Evolutionary conservation across 2,329 filamentous ascomycete genomes (phyloP).

Genomic region (Sarocladium oryzae): DNA sequence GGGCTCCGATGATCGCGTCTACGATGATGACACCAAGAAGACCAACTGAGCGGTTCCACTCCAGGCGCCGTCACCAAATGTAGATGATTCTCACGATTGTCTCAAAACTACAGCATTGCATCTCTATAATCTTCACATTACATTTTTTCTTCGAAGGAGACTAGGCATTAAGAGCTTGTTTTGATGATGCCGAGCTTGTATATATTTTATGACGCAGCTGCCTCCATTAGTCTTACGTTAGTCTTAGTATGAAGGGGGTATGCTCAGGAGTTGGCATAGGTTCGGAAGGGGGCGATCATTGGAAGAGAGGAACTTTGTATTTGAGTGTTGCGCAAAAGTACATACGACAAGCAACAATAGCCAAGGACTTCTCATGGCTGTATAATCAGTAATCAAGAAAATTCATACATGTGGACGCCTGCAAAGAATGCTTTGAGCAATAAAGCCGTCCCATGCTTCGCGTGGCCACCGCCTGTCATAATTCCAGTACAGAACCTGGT

Average conservation of each 20-base stretch:
- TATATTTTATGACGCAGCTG: not conserved
- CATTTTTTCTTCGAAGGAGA: not conserved
- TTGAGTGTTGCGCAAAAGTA: not conserved
- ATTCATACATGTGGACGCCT: too few relatives aligned
- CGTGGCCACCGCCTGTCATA: too few relatives aligned
- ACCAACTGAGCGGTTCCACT: constrained; percentile 15
- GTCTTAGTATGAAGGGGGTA: not conserved
- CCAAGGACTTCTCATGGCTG: too few relatives aligned
- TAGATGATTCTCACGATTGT: not conserved
- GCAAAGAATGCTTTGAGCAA: too few relatives aligned
- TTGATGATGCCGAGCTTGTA: not conserved
- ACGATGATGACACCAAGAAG: constrained; percentile 40
- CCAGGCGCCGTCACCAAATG: not conserved
- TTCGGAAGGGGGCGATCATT: too few relatives aligned
- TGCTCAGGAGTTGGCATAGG: not conserved
- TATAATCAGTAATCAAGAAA: too few relatives aligned
- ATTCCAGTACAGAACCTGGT: too few relatives aligned
- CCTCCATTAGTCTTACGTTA: not conserved
- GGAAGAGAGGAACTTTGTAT: too few relatives aligned
- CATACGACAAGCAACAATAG: too few relatives aligned
- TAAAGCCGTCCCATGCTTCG: too few relatives aligned
- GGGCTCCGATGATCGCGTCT: constrained; percentile 45
- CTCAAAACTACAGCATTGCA: not conserved
- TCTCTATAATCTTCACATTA: not conserved
- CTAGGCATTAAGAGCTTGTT: not conserved